Base-by-base conservation (phyloP, 2,329 filamentous ascomycete genomes). In the Calonectria montana region DNA sequence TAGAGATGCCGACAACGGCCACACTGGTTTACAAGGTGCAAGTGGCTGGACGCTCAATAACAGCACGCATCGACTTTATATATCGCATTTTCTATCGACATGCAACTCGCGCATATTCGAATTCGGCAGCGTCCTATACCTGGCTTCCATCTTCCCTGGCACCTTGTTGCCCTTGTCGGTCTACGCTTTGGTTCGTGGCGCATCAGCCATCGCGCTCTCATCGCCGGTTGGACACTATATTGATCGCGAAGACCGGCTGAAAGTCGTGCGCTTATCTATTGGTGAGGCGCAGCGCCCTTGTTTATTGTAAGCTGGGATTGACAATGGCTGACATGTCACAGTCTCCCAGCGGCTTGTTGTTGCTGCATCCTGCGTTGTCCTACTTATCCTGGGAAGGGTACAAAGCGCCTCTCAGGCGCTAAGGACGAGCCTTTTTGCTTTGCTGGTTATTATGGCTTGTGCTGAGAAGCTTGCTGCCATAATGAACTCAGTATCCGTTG, bases 81-180 rank as follows among this genome's bases (percentile, higher is more conserved):
- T 84, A 1, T 92, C 91, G 0, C 91, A 92, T 74, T 87, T 89
- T 65, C 83, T 92, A 0, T 92, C 91, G 5, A 89, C 90, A 61
- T 92, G 89, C 89, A 93, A 92, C 80, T 89, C 90, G 0, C 88
- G 91, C 23, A 82, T 90, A 67, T 93, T 92, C 73, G 90, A 93
- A 78, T 92, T 92, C 68, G 91, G 87, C 35, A 87, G 89, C 7
- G 88, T 92, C 6, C 83, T 92, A 7, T 92, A 88, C 79, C 83
- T 92, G 12, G 89, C 89, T 0, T 81, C 85, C 1, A 86, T 90
- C 55, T 92, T 86, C 75, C 88, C 88, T 0, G 82, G 85, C 0
- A 94, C 92, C 0, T 83, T 95, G 25, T 85, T 93, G 25, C 92
- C 90, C 41, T 87, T 92, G 68, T 94, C 92, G 0, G 83, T 92